A percentile compares a stretch with the other conserved stretches of the same genome.
These are phyloP conservation scores for Chrysanthemum makinoi DNA, from an alignment of 129 eudicot genomes.

Conservation along the genomic window DNA sequence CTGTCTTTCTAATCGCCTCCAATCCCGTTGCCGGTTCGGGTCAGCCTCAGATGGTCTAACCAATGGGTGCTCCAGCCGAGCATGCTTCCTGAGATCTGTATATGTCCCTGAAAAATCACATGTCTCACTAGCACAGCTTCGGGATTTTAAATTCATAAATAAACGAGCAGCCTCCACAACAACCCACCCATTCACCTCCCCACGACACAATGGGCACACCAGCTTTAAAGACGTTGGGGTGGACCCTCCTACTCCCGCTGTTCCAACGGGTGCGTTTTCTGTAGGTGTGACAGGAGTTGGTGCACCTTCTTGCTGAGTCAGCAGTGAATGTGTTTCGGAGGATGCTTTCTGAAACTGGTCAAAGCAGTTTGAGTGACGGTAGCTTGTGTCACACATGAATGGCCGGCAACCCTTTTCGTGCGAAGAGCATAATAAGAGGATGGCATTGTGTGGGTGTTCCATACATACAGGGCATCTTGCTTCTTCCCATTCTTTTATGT, in stretches of 20 bases:
- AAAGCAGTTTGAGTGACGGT: constrained; percentile 93
- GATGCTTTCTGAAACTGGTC: constrained; percentile 90
- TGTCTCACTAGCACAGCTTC: constrained; percentile 83
- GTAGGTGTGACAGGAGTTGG: constrained; percentile 12
- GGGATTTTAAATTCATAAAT: constrained; percentile 64
- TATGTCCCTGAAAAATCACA: constrained; percentile 77
- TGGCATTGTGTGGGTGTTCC: constrained; percentile 98
- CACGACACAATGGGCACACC: constrained; percentile 84
- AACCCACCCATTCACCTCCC: constrained; percentile 70
- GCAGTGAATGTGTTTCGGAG: constrained; percentile 37
- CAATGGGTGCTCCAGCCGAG: constrained; percentile 67
- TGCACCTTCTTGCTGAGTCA: constrained; percentile 27
- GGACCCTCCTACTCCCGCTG: constrained; percentile 33
- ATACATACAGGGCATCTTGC: constrained; percentile 91
- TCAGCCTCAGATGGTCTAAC: constrained; percentile 82
- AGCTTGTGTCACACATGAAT: constrained; percentile 98
- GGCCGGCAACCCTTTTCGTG: constrained; percentile 94
- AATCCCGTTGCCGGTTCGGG: constrained; percentile 77
- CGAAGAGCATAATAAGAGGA: constrained; percentile 72
- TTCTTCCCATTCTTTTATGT: constrained; percentile 84
- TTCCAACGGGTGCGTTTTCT: constrained; percentile 20
- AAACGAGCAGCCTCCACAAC: constrained; percentile 79
- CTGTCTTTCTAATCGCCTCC: constrained; percentile 85
- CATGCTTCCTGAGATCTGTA: constrained; percentile 78
- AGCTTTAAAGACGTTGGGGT: constrained; percentile 37